phyloP scores from a whole-genome alignment of 164 flowering plant species.

The Sextonia rubra region DNA sequence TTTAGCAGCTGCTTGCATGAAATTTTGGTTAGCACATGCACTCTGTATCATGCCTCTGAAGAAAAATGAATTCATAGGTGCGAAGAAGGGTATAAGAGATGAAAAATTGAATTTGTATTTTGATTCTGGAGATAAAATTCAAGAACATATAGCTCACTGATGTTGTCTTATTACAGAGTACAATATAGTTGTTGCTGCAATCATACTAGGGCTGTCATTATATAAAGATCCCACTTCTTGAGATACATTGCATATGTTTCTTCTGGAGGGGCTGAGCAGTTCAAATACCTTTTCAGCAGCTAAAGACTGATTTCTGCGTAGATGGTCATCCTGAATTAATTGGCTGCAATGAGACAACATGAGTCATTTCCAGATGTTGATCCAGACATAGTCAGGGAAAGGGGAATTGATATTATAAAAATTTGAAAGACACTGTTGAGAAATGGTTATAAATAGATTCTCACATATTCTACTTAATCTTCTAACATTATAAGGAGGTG shows the following conservation, averaged over 20 bases:
- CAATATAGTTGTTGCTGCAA: constrained; percentile 65
- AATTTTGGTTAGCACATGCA: not conserved
- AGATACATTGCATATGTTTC: not conserved
- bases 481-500: not conserved
- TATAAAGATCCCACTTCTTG: constrained; percentile 10
- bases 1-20: not conserved
- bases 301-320: constrained; percentile 44
- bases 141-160: not conserved
- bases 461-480: not conserved
- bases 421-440: not conserved
- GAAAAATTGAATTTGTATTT: not conserved
- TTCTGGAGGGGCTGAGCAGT: constrained; percentile 28
- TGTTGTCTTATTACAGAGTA: constrained; percentile 19
- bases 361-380: no score
- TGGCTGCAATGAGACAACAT: constrained; percentile 38
- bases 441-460: not conserved
- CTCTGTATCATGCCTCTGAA: not conserved
- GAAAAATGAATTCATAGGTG: not conserved
- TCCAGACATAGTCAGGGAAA: not conserved
- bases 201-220: constrained; percentile 44
- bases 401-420: not conserved
- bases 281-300: constrained; percentile 54
- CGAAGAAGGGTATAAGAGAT: not conserved
- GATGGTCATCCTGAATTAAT: constrained; percentile 35
- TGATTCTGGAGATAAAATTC: not conserved